phyloP scores from a whole-genome alignment of 139 green algal species.

The Chlorella sp. region DNA sequence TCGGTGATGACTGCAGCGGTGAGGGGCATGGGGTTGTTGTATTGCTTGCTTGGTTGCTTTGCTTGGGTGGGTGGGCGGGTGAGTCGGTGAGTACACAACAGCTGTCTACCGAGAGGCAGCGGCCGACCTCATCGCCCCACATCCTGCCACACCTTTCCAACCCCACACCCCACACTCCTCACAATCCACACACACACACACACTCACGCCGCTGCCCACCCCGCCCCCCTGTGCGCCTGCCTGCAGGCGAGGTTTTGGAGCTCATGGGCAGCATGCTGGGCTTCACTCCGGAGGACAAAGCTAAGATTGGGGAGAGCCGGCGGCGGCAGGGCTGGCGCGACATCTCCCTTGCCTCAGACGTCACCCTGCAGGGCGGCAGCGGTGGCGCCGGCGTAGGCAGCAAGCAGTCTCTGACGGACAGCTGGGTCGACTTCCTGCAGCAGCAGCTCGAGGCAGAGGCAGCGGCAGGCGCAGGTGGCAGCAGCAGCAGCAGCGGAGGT shows the following conservation, averaged over 20 bases:
- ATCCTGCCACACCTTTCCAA: no score
- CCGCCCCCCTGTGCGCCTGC: neutral
- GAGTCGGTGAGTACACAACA: no score
- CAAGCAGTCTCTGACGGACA: slow-evolving; percentile 32
- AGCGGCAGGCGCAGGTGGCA: neutral
- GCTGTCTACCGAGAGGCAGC: no score
- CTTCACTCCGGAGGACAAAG: slow-evolving; percentile 40
- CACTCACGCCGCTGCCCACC: neutral
- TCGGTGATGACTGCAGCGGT: no score
- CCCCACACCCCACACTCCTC: neutral
- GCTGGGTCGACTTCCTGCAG: slow-evolving; percentile 49
- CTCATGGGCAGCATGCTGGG: slow-evolving; percentile 45
- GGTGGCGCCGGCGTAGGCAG: neutral
- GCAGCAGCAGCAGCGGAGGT: neutral
- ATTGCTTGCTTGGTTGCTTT: no score
- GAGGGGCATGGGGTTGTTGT: no score
- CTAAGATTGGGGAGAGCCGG: slow-evolving; percentile 27
- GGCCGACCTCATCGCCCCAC: no score
- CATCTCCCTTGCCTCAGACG: slow-evolving; percentile 20
- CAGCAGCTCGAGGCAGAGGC: slow-evolving; percentile 38
- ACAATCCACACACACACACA: neutral
- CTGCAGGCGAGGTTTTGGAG: slow-evolving; percentile 39
- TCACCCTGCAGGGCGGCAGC: neutral
- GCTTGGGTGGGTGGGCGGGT: no score
- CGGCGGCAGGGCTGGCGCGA: neutral